Evolutionary conservation across 345 rosid species (phyloP), one percentile per base, ranked within the genome.

Genomic region (Euphorbia peplus): DNA sequence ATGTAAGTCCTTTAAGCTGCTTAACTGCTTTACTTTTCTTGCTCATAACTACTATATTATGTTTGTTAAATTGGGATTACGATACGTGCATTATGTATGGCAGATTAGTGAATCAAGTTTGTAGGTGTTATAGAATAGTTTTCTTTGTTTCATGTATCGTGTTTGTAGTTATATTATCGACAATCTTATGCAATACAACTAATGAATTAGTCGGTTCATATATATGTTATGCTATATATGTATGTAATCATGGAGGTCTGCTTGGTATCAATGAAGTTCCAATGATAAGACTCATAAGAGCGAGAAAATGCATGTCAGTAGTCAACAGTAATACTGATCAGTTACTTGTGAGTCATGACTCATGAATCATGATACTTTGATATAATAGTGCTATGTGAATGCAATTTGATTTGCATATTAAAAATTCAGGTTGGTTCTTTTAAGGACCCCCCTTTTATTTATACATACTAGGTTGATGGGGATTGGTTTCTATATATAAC

Each of bases 1-100:
- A 79, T 91, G 96, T 90, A 76, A 90, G 96, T 73, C 10, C 21
- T 48, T 69, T 39, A 39, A 21, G 39, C 29, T 11, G 39, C 29
- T 11, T 13, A 66, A 65, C 16, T 55, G 16, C 22, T 56, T 59
- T 19, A 63, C 0, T 11, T 54, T n/a, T 53, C 26, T 41, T 24
- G 25, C 12, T 30, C 19, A 37, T 22, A 35, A 8, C 69, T 21
- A 61, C 46, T 24, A 15, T 57, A 6, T 21, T 32, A 16, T 56
- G 19, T 60, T 35, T 19, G 8, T 39, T 55, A 7, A 30, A 51
- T 55, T 54, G 28, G 56, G 0, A 51, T 55, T 54, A 14, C 26
- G 0, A 19, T 64, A 5, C 11, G 13, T 63, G 28, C 3, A 5
- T 9, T 42, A 48, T 48, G 29, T 60, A 7, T 19, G 51, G 32